Conservation (phyloP, 306 rosid species). For the Calophaca sinica region DNA sequence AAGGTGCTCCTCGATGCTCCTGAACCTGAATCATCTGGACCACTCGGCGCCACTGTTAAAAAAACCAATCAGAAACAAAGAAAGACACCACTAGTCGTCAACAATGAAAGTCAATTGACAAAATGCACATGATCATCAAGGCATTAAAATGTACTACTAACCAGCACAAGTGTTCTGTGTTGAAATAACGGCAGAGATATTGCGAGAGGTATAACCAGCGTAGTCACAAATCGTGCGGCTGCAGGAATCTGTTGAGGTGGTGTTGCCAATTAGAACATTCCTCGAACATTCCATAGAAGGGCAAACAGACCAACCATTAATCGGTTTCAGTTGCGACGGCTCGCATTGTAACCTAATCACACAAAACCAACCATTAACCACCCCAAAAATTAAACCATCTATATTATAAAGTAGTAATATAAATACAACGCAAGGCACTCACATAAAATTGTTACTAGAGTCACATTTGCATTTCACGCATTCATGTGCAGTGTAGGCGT, state of each 20-base stretch:
- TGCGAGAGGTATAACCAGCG: conserved; percentile 56
- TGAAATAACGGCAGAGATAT: conserved; percentile 51
- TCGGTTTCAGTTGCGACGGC: conserved; percentile 58
- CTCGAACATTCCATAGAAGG: conserved; percentile 60
- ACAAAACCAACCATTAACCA: not conserved
- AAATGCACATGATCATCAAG: not conserved
- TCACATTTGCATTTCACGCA: conserved; percentile 79
- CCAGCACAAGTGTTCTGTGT: conserved; percentile 65
- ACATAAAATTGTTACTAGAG: conserved; percentile 54
- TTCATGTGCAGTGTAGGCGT: conserved; percentile 62
- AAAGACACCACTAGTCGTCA: not conserved
- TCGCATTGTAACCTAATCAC: conserved; percentile 67
- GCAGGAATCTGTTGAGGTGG: conserved; percentile 52
- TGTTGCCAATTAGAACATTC: conserved; percentile 52
- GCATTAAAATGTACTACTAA: conserved; percentile 40
- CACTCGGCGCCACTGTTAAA: conserved; percentile 51
- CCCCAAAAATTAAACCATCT: not conserved
- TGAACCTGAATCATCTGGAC: conserved; percentile 36
- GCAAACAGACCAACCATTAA: conserved; percentile 55
- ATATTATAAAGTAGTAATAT: too few species aligned
- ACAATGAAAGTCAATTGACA: conserved; percentile 7
- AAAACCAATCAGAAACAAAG: not conserved
- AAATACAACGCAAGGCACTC: conserved; percentile 23
- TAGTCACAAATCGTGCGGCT: conserved; percentile 62
- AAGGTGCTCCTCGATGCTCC: conserved; percentile 52